These are phyloP conservation scores for Aspergillus sclerotioniger DNA, from an alignment of 495 filamentous ascomycete genomes.

Conservation along the genomic window DNA sequence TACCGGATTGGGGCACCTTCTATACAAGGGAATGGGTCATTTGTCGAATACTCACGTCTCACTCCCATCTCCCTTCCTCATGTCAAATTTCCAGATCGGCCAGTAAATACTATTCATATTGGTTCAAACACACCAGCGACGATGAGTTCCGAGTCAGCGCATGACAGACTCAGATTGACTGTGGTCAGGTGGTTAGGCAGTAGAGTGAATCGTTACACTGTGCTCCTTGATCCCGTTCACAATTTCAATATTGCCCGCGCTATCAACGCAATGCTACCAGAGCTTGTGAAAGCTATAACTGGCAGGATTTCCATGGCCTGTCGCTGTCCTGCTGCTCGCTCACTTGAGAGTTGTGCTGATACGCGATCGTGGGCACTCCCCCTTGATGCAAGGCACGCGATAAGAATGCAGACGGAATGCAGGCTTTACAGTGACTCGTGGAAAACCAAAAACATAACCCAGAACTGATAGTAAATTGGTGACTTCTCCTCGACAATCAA, in stretches of 20 bases:
- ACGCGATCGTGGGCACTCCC: not conserved
- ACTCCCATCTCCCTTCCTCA: too few relatives aligned
- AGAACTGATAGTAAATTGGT: too few relatives aligned
- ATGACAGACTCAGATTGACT: not conserved
- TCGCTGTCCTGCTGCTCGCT: not conserved
- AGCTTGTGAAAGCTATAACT: not conserved
- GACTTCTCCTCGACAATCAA: too few relatives aligned
- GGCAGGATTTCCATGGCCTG: not conserved
- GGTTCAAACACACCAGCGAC: too few relatives aligned
- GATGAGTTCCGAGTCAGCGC: too few relatives aligned
- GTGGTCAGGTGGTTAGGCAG: not conserved
- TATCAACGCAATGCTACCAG: not conserved
- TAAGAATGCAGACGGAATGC: conserved; percentile 12
- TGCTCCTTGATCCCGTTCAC: not conserved
- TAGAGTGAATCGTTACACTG: not conserved
- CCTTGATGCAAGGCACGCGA: not conserved
- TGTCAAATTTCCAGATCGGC: too few relatives aligned
- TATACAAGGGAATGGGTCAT: not conserved
- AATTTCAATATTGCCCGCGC: not conserved
- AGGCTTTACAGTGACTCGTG: not conserved
- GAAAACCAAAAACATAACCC: not conserved
- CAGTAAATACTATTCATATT: too few relatives aligned
- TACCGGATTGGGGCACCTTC: not conserved
- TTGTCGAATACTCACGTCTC: not conserved
- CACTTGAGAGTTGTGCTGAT: not conserved